Conservation (phyloP, 345 rosid genomes). For the Gossypium australe region DNA sequence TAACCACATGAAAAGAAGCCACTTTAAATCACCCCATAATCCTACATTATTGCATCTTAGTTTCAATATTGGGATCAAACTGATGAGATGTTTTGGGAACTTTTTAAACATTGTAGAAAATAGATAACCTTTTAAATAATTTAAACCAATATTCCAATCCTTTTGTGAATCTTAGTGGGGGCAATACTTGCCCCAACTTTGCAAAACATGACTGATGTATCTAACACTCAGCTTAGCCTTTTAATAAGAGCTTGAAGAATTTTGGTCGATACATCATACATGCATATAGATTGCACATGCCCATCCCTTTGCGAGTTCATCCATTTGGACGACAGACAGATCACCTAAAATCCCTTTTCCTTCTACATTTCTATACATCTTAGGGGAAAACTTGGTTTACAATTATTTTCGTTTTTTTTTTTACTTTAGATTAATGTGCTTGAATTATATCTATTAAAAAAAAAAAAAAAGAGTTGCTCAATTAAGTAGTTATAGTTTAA, state of each 20-base stretch:
- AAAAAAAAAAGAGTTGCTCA: too few relatives aligned
- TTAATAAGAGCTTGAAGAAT: neutral
- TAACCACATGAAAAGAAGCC: neutral
- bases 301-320: neutral
- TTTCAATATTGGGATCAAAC: neutral
- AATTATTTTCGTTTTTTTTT: too few relatives aligned
- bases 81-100: neutral
- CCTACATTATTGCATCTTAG: neutral
- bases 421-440: too few relatives aligned
- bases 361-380: too few relatives aligned
- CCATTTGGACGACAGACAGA: neutral
- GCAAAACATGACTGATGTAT: neutral
- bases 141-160: neutral
- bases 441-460: too few relatives aligned
- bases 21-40: neutral
- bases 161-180: neutral
- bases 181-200: neutral
- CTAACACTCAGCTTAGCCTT: neutral
- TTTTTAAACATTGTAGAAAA: neutral
- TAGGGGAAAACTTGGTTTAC: too few relatives aligned
- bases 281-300: neutral
- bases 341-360: too few relatives aligned
- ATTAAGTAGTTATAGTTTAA: too few relatives aligned
- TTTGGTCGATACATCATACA: neutral
- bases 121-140: neutral